phyloP scores from a whole-genome alignment of 495 filamentous ascomycete genomes.

The Mytilinidion resinicola region DNA sequence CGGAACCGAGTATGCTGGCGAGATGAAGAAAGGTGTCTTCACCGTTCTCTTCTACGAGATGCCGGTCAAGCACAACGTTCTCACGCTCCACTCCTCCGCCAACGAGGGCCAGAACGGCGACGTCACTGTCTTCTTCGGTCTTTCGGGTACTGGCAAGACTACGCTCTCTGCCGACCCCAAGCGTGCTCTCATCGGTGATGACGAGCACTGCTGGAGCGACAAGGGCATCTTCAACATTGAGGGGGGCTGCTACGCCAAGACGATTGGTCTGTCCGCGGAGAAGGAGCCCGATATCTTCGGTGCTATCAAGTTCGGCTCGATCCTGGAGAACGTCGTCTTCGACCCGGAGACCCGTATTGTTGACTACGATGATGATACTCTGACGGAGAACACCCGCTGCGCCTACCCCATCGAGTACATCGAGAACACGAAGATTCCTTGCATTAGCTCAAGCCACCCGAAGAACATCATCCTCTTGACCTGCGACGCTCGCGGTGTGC shows the following conservation, averaged over 20 bases:
- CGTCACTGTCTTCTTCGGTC: conserved; percentile 97
- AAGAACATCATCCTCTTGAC: conserved; percentile 97
- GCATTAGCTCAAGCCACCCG: conserved; percentile 78
- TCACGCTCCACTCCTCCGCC: conserved; percentile 92
- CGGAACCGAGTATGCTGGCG: conserved; percentile 96
- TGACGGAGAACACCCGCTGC: conserved; percentile 97
- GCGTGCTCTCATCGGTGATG: conserved; percentile 92
- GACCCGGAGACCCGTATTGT: conserved; percentile 82
- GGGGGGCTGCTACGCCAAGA: conserved; percentile 99
- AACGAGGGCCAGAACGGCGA: conserved; percentile 85
- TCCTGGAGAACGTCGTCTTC: conserved; percentile 98
- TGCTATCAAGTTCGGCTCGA: conserved; percentile 93
- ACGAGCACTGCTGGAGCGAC: conserved; percentile 99
- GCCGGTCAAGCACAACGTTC: conserved; percentile 97
- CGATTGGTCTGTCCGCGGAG: conserved; percentile 93
- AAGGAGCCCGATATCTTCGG: conserved; percentile 97
- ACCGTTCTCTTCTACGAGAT: conserved; percentile 99
- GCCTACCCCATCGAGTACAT: conserved; percentile 99
- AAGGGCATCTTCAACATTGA: conserved; percentile 98
- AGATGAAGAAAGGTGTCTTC: conserved; percentile 99
- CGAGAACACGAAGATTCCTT: conserved; percentile 96
- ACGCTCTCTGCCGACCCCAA: conserved; percentile 96
- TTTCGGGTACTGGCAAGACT: conserved; percentile 98
- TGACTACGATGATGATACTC: conserved; percentile 88
- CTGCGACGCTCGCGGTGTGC: conserved; percentile 93